phyloP scores from a whole-genome alignment of 371 early-diverging fungal species.

The Choanephora cucurbitarum region DNA sequence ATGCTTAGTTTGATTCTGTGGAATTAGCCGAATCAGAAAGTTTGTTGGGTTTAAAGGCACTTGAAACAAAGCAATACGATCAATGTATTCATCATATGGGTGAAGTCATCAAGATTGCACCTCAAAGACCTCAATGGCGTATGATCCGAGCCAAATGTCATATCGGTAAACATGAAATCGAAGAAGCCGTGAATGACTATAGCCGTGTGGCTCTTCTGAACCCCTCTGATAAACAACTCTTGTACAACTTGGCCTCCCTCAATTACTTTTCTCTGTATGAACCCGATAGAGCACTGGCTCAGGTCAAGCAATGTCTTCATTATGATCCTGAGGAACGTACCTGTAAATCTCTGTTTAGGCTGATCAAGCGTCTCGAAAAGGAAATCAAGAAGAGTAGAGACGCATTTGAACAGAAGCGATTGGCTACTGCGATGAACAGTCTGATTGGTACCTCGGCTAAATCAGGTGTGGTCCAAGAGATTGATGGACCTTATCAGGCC shows the following conservation, averaged over 20 bases:
- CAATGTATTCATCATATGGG: constrained; percentile 65
- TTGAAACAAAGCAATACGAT: constrained; percentile 49
- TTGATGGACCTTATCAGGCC: constrained; percentile 46
- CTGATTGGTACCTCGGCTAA: constrained; percentile 53
- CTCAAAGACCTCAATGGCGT: constrained; percentile 61
- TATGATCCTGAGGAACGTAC: constrained; percentile 88
- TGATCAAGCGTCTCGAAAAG: constrained; percentile 52
- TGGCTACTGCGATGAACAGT: constrained; percentile 67
- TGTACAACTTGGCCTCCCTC: constrained; percentile 71
- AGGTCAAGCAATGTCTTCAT: constrained; percentile 82
- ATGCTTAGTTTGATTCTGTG: constrained; percentile 53
- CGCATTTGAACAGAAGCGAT: constrained; percentile 59
- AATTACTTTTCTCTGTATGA: constrained; percentile 74
- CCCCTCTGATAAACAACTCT: constrained; percentile 62
- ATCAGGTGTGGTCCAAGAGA: constrained; percentile 52
- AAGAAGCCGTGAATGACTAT: constrained; percentile 82
- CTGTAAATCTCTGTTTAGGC: constrained; percentile 76
- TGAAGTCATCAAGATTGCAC: constrained; percentile 57
- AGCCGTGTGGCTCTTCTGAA: constrained; percentile 72
- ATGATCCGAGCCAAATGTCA: constrained; percentile 74
- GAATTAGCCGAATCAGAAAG: constrained; percentile 43
- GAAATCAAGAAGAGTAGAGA: constrained; percentile 50
- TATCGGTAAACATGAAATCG: constrained; percentile 69
- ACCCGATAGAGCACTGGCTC: constrained; percentile 65
- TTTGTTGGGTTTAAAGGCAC: constrained; percentile 44